Evolutionary conservation across 441 rosid species (phyloP), one percentile per base, ranked within the genome.

Genomic region (Dalechampia spathulata): DNA sequence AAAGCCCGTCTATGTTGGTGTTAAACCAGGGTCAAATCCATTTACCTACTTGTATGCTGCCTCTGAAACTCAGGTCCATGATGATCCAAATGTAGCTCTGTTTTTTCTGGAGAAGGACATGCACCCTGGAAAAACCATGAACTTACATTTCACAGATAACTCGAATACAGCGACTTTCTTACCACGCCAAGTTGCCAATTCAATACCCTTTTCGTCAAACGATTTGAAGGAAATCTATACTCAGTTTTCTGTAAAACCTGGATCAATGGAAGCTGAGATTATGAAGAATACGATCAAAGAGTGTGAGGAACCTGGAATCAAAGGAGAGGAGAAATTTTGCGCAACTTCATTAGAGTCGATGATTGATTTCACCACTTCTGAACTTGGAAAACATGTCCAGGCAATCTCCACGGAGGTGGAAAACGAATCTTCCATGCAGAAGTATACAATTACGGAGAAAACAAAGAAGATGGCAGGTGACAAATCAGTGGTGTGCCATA

Each of bases 321-420:
- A 67, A 65, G 92, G 86, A 32, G 96, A 91, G 69, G 82, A 82
- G 50, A 87, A 82, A 62, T 77, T 74, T 54, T 87, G 96, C 45
- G 78, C 92, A 9, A 86, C 86, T 4, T 87, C 93, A 1, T 51
- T 87, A 25, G 93, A 87, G 72, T 83, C 96, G 0, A 86, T 91
- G 96, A 65, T 87, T 5, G 90, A 86, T 49, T 84, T 76, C 67
- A 52, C 73, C 60, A 73, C 69, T 23, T 73, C 85, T 20, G 70
- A 69, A 69, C 80, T 87, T 7, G 89, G 95, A 26, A 79, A 70
- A 64, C 53, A 63, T 13, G 72, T 82, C 5, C 47, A 64, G 58
- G 90, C 76, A 25, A 45, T 80, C 58, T 78, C 87, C 6, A 87
- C 95, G 14, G 95, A 78, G 65, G 86, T 72, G 45, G 69, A 61